Base-by-base conservation (phyloP, 108 stramenopile species). In the Nannochloropsis granulata region DNA sequence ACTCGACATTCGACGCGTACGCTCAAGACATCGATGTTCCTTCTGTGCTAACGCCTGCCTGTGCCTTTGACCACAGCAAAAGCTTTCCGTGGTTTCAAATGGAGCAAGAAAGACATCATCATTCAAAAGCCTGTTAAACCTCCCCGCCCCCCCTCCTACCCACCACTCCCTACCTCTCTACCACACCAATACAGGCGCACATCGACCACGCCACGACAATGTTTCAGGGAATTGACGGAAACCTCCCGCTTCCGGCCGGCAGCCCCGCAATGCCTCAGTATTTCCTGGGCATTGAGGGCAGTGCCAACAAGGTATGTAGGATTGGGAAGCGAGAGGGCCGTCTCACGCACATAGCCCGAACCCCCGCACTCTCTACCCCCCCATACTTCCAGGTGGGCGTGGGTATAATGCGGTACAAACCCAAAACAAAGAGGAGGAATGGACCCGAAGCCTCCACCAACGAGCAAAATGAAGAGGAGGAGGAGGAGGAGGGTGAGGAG, bases 211-310 rank as follows among this genome's bases (percentile, higher is more conserved):
- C 34, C 34, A 34, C 34, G 34, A 34, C 34, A 34, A 34, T 34
- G 34, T 5, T 34, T 1, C 34, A n/a, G 21, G 56, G 56, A 16
- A 71, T 71, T 0, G 56, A 71, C 7, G 56, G 56, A 2, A 71
- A 71, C 56, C 56, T 71, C 56, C 11, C 56, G 2, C 56, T 71
- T 16, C 56, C 56, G 56, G 7, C 21, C 56, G 56, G 0, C 21
- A n/a, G n/a, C n/a, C 56, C 10, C 7, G 16, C n/a, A n/a, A 16
- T n/a, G 7, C 2, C 56, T n/a, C 56, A 71, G 56, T 71, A 71
- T n/a, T 71, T 71, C n/a, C 82, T 98, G 56, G 99, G 99, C 13
- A 98, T 99, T 84, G 99, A 99, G 90, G 99, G 99, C 13, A 94
- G 93, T 25, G 99, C 99, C 79, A 99, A 99, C 93, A 99, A 99